Conservation (phyloP, 805 yeast species). For the Kuraishia floccosa region DNA sequence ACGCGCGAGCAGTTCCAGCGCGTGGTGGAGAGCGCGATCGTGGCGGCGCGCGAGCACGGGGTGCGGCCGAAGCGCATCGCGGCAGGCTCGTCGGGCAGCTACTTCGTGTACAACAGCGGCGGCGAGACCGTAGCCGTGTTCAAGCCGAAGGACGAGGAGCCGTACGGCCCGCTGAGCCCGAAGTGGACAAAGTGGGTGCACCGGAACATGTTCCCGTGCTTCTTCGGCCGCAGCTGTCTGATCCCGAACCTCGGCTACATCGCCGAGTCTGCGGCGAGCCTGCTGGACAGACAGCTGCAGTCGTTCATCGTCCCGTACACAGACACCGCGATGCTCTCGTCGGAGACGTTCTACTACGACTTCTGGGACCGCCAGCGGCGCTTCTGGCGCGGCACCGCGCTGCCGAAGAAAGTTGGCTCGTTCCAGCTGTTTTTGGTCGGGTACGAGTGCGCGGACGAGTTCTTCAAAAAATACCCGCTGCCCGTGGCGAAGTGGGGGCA, state of each 20-base stretch:
- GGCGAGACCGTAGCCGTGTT: constrained; percentile 44
- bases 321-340: constrained; percentile 38
- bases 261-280: constrained; percentile 61
- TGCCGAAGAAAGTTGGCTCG: constrained; percentile 48
- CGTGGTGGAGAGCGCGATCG: constrained; percentile 29
- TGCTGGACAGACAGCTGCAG: constrained; percentile 49
- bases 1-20: constrained; percentile 20
- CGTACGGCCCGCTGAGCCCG: constrained; percentile 68
- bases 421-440: constrained; percentile 52
- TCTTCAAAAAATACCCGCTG: constrained; percentile 43
- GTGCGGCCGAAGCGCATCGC: constrained; percentile 38
- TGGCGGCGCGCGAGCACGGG: constrained; percentile 32
- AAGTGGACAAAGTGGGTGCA: constrained; percentile 78
- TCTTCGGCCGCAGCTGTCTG: constrained; percentile 62
- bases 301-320: constrained; percentile 58
- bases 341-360: constrained; percentile 40
- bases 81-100: constrained; percentile 64
- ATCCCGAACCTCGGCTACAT: constrained; percentile 66
- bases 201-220: constrained; percentile 65
- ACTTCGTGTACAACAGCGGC: constrained; percentile 34
- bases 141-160: constrained; percentile 75
- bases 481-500: constrained; percentile 12
- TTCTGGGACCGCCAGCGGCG: constrained; percentile 27
- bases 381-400: constrained; percentile 10
- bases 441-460: constrained; percentile 50